Evolutionary conservation across 2,329 filamentous ascomycete genomes (phyloP).

Genomic region (Rutstroemia sp.): DNA sequence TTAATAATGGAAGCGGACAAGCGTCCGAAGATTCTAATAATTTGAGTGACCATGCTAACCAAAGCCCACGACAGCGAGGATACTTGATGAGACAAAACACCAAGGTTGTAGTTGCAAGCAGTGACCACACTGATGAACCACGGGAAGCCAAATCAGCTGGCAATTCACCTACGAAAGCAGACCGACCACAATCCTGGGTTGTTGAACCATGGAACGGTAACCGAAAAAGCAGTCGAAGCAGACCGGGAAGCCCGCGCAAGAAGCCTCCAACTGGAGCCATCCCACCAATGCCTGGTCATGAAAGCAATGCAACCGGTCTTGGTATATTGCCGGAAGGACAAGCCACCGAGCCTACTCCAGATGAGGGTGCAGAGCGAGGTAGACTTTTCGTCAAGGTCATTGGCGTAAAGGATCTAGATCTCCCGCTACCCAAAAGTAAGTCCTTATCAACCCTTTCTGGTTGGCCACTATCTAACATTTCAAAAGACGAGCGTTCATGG

Average conservation of each 20-base stretch:
- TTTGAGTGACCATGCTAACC: slow-evolving; percentile 49
- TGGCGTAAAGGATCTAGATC: slow-evolving; percentile 89
- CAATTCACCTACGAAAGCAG: slow-evolving; percentile 64
- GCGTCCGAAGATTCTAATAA: slow-evolving; percentile 30
- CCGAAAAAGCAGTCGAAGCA: slow-evolving; percentile 59
- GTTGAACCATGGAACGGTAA: slow-evolving; percentile 96
- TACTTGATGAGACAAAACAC: slow-evolving; percentile 99
- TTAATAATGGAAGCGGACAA: slow-evolving; percentile 34
- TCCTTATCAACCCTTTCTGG: slow-evolving; percentile 8
- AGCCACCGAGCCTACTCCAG: slow-evolving; percentile 41
- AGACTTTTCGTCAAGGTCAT: slow-evolving; percentile 98
- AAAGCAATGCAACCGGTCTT: slow-evolving; percentile 60
- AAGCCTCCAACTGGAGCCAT: slow-evolving; percentile 45
- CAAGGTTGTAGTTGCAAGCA: slow-evolving; percentile 88
- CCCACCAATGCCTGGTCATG: slow-evolving; percentile 80
- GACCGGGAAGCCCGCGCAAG: slow-evolving; percentile 35
- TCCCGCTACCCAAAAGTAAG: slow-evolving; percentile 85
- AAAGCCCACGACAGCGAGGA: slow-evolving; percentile 68
- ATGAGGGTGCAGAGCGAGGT: slow-evolving; percentile 80
- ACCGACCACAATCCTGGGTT: slow-evolving; percentile 84
- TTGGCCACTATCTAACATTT: slow-evolving; percentile 20
- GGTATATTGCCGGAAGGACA: slow-evolving; percentile 55
- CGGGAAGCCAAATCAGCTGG: slow-evolving; percentile 51
- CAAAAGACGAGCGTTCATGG: slow-evolving; percentile 74
- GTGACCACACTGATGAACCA: slow-evolving; percentile 50